Evolutionary conservation across 148 eudicot genomes (phyloP).

Genomic region (Chenopodium berlandieri): DNA sequence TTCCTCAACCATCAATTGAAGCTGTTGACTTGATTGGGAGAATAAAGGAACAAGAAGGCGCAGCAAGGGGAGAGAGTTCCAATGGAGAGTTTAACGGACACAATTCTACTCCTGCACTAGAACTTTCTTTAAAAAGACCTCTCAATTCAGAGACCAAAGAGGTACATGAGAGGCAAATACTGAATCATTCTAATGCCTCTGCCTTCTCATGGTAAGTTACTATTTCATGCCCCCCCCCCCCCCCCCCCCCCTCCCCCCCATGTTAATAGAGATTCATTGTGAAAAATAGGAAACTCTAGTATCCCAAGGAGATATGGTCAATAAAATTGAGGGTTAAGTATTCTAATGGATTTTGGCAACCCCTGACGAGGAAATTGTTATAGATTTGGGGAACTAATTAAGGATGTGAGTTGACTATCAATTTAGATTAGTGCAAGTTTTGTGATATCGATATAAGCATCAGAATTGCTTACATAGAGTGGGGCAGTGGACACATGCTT

Average conservation of each 20-base stretch:
- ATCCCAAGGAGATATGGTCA: not conserved
- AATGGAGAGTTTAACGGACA: conserved; percentile 17
- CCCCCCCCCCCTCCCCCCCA: not conserved
- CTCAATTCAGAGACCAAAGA: conserved; percentile 29
- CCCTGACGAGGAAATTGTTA: too few species aligned
- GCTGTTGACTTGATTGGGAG: conserved; percentile 56
- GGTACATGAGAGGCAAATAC: conserved; percentile 27
- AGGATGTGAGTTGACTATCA: too few species aligned
- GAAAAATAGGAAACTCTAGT: not conserved
- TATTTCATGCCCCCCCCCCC: not conserved
- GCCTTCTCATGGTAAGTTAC: conserved; percentile 47
- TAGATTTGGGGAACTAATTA: too few species aligned
- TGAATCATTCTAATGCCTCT: conserved; percentile 40
- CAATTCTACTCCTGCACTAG: conserved; percentile 35
- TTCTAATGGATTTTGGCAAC: too few species aligned
- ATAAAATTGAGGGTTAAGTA: too few species aligned
- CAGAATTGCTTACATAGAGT: too few species aligned
- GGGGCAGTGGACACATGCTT: too few species aligned
- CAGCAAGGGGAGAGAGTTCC: conserved; percentile 17
- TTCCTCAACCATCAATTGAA: conserved; percentile 26
- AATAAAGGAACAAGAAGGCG: conserved; percentile 30
- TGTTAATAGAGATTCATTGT: not conserved
- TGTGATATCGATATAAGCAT: too few species aligned
- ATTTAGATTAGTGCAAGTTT: too few species aligned
- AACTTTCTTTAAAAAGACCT: conserved; percentile 38